A percentile compares a stretch with the other conserved stretches of the same genome.
Conservation (phyloP, 1,284 basidiomycete genomes). For the Pascua guehoae region DNA sequence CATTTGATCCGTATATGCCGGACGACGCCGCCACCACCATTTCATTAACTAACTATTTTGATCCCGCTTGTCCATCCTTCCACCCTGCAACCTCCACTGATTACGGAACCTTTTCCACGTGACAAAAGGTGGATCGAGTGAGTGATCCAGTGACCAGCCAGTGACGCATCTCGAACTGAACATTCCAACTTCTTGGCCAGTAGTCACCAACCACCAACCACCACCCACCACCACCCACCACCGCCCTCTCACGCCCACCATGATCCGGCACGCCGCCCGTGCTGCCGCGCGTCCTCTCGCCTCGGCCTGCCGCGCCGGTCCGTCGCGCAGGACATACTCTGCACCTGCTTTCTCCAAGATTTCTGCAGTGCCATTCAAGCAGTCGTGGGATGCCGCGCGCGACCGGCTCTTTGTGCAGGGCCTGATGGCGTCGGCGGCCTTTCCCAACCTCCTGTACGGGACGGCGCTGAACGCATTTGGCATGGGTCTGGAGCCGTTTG, state of each 20-base stretch:
- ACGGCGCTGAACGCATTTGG: conserved; percentile 36
- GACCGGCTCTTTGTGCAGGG: conserved; percentile 23
- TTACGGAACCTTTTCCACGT: neutral
- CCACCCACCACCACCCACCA: neutral
- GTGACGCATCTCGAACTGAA: too few species aligned
- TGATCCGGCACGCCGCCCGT: conserved; percentile 1
- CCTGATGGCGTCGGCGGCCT: conserved; percentile 17
- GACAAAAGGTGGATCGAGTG: too few species aligned
- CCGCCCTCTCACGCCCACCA: neutral
- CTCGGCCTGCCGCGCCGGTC: neutral
- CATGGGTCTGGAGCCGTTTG: conserved; percentile 18
- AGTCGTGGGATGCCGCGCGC: conserved; percentile 22
- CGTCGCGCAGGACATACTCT: neutral
- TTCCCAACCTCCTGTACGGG: conserved; percentile 28
- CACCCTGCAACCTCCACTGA: neutral
- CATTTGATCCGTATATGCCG: too few species aligned
- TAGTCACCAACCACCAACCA: neutral
- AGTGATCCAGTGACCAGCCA: neutral
- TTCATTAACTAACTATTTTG: too few species aligned
- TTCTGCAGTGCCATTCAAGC: conserved; percentile 27
- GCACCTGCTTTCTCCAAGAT: conserved; percentile 20
- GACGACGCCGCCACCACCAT: too few species aligned
- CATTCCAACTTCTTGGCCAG: too few species aligned
- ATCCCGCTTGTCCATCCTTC: neutral
- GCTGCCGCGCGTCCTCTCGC: neutral